A percentile compares a stretch with the other conserved stretches of the same genome.
These are phyloP conservation scores for Tetrapisispora pingtungensis DNA, from an alignment of 805 yeast species.

Conservation along the genomic window DNA sequence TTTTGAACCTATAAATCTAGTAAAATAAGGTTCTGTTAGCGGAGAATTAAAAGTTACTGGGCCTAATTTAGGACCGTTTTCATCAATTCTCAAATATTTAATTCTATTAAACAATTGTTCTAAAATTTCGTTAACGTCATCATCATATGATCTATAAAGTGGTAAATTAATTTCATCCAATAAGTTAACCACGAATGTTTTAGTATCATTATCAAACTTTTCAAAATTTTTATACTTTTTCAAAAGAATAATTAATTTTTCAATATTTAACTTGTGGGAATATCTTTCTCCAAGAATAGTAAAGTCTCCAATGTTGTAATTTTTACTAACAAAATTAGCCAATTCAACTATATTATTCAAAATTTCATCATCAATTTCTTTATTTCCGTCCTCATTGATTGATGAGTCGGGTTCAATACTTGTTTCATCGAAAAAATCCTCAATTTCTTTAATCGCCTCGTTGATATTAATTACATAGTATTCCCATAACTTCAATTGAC, in stretches of 20 bases:
- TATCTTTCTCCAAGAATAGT: slow-evolving; percentile 38
- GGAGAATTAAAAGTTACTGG: slow-evolving; percentile 48
- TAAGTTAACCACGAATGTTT: slow-evolving; percentile 38
- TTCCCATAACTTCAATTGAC: slow-evolving; percentile 71
- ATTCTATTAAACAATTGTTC: slow-evolving; percentile 68
- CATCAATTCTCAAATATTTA: slow-evolving; percentile 65
- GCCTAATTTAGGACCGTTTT: slow-evolving; percentile 75
- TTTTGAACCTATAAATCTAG: slow-evolving; percentile 42
- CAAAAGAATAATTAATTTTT: slow-evolving; percentile 45
- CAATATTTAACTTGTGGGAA: slow-evolving; percentile 43
- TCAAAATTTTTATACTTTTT: slow-evolving; percentile 27
- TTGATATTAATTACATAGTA: slow-evolving; percentile 63
- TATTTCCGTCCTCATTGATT: slow-evolving; percentile 24
- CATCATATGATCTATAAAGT: slow-evolving; percentile 64
- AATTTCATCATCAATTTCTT: slow-evolving; percentile 20
- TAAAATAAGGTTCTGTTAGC: slow-evolving; percentile 79
- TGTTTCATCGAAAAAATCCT: not conserved
- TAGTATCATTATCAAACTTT: slow-evolving; percentile 27
- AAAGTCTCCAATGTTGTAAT: slow-evolving; percentile 33
- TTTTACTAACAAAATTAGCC: slow-evolving; percentile 38
- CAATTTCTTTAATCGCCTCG: slow-evolving; percentile 24
- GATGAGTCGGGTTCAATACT: slow-evolving; percentile 4
- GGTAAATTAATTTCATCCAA: slow-evolving; percentile 72
- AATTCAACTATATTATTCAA: slow-evolving; percentile 31
- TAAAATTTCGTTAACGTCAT: slow-evolving; percentile 54